Conservation (phyloP, 371 early-diverging fungal species). For the Apophysomyces variabilis region DNA sequence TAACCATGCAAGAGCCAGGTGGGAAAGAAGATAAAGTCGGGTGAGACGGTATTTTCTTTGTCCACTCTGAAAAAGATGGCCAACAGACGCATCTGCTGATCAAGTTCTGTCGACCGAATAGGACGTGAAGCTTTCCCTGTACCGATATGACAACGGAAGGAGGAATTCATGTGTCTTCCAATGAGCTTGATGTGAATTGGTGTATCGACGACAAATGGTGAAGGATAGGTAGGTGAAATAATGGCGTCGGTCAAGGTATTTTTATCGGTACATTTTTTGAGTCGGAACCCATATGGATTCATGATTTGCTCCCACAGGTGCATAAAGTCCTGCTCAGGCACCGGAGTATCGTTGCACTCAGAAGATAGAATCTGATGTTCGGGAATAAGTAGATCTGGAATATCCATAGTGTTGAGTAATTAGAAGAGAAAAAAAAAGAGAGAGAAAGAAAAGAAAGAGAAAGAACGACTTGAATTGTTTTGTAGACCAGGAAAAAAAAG, state of each 20-base stretch:
- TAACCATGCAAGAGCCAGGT: constrained; percentile 51
- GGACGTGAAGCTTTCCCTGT: constrained; percentile 50
- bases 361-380: not conserved
- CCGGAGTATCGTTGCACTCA: constrained; percentile 8
- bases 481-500: not conserved
- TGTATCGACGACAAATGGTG: constrained; percentile 15
- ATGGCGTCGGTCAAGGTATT: constrained; percentile 42
- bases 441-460: not conserved
- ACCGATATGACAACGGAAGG: constrained; percentile 50
- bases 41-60: constrained; percentile 35
- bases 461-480: constrained; percentile 4
- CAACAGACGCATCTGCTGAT: constrained; percentile 43
- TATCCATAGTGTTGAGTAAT: constrained; percentile 15
- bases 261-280: constrained; percentile 25
- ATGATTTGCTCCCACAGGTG: constrained; percentile 30
- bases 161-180: constrained; percentile 45
- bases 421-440: not conserved
- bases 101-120: constrained; percentile 36
- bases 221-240: constrained; percentile 18
- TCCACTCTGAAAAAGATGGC: constrained; percentile 44
- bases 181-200: constrained; percentile 48
- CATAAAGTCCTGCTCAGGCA: constrained; percentile 34
- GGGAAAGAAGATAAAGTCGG: constrained; percentile 53
- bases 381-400: constrained; percentile 20
- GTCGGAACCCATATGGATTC: constrained; percentile 24